Evolutionary conservation across 2,329 filamentous ascomycete species (phyloP).

Genomic region (Monosporascus sp.): DNA sequence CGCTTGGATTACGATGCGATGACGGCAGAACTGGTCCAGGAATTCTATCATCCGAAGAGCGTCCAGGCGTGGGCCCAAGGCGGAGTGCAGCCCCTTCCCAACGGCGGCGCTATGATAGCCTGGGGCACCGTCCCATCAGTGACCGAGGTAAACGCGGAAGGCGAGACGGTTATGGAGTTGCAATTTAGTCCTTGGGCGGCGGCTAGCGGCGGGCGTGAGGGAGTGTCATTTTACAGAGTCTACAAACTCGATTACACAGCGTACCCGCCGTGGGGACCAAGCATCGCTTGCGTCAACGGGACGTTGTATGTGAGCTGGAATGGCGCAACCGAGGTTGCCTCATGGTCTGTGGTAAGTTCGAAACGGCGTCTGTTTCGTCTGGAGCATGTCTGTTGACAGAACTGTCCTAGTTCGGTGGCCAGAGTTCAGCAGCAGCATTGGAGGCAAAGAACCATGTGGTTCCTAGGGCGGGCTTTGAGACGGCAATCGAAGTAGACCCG

Average conservation of each 20-base stretch:
- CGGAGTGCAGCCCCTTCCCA: constrained; percentile 46
- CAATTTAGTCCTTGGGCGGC: constrained; percentile 31
- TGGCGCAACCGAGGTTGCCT: constrained; percentile 33
- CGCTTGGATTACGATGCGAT: constrained; percentile 34
- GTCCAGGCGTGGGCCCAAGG: constrained; percentile 34
- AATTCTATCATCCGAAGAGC: constrained; percentile 29
- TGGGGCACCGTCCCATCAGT: constrained; percentile 47
- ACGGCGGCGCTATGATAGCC: constrained; percentile 48
- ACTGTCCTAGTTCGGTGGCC: background rate
- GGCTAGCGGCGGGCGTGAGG: constrained; percentile 23
- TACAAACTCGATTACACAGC: constrained; percentile 47
- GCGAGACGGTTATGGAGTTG: constrained; percentile 44
- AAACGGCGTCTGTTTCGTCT: background rate
- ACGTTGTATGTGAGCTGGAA: constrained; percentile 37
- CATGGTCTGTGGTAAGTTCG: constrained; percentile 17
- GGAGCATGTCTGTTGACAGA: background rate
- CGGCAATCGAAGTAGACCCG: background rate
- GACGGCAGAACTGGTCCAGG: constrained; percentile 37
- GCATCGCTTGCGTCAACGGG: constrained; percentile 12
- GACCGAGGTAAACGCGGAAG: constrained; percentile 40
- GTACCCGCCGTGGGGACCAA: constrained; percentile 21
- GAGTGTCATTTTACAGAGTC: constrained; percentile 42
- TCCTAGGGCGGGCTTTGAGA: background rate
- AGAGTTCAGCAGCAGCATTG: background rate
- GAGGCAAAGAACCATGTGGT: background rate